Evolutionary conservation across 2,329 filamentous ascomycete genomes (phyloP).

Genomic region (Phoma sp.): DNA sequence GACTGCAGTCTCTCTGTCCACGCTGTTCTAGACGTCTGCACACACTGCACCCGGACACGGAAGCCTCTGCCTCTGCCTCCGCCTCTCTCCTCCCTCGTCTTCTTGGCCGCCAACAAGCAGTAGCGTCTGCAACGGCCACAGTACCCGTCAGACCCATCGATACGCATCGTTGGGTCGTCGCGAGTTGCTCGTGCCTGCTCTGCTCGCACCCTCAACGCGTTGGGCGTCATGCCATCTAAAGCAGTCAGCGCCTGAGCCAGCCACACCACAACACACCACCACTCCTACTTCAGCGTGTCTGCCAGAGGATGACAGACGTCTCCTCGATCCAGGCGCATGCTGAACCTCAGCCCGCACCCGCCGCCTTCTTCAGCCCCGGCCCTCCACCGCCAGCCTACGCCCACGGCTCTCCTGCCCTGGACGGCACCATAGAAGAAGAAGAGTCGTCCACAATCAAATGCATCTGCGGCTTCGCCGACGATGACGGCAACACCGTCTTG

Average conservation of each 20-base stretch:
- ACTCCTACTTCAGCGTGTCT: slow-evolving; percentile 29
- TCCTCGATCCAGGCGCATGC: slow-evolving; percentile 51
- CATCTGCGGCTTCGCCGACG: slow-evolving; percentile 90
- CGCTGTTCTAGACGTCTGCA: slow-evolving; percentile 24
- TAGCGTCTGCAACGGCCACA: slow-evolving; percentile 17
- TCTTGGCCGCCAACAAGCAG: slow-evolving; percentile 22
- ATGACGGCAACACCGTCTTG: slow-evolving; percentile 97
- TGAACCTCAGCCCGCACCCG: slow-evolving; percentile 51
- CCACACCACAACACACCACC: slow-evolving; percentile 36
- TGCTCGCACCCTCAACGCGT: slow-evolving; percentile 41
- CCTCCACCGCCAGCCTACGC: slow-evolving; percentile 42
- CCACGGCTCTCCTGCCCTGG: slow-evolving; percentile 43
- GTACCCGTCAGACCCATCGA: slow-evolving; percentile 20
- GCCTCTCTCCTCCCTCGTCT: slow-evolving; percentile 24
- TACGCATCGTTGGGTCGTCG: slow-evolving; percentile 34
- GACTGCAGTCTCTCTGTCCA: slow-evolving; percentile 29
- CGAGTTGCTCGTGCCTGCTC: slow-evolving; percentile 34
- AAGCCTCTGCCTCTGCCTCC: slow-evolving; percentile 30
- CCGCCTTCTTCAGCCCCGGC: slow-evolving; percentile 39
- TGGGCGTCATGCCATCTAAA: slow-evolving; percentile 52
- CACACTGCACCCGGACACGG: slow-evolving; percentile 35
- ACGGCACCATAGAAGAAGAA: slow-evolving; percentile 64
- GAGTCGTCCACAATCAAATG: slow-evolving; percentile 96
- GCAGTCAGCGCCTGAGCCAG: slow-evolving; percentile 46
- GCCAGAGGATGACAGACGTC: slow-evolving; percentile 53